phyloP scores from a whole-genome alignment of 2,329 filamentous ascomycete species.

The Alternaria incomplexa region DNA sequence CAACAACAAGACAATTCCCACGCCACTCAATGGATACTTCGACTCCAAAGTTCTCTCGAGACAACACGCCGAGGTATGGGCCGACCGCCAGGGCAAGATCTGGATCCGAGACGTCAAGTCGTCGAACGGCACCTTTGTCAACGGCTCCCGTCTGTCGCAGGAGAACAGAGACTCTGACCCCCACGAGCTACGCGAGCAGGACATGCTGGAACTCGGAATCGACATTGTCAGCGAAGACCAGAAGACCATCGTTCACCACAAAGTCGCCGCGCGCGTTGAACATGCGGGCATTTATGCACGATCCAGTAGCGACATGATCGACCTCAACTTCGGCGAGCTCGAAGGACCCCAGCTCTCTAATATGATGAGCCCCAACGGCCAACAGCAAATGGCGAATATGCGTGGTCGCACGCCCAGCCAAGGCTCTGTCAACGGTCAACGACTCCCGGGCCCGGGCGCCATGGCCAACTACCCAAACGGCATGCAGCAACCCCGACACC shows the following conservation, averaged over 20 bases:
- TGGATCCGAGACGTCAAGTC: conserved; percentile 98
- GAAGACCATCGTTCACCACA: conserved; percentile 97
- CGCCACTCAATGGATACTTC: conserved; percentile 90
- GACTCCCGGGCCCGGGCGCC: conserved; percentile 65
- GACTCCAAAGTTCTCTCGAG: conserved; percentile 97
- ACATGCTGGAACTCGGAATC: conserved; percentile 93
- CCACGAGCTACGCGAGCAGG: conserved; percentile 87
- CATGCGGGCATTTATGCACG: conserved; percentile 84
- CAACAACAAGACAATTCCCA: conserved; percentile 94
- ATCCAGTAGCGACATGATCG: conserved; percentile 73
- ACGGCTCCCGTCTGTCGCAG: conserved; percentile 84
- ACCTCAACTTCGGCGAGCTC: conserved; percentile 91
- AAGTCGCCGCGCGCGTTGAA: conserved; percentile 95
- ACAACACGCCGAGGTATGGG: conserved; percentile 96
- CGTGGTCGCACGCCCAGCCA: conserved; percentile 66
- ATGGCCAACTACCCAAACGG: conserved; percentile 61
- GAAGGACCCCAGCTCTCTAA: conserved; percentile 76
- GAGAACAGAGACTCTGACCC: conserved; percentile 97
- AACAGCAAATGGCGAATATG: conserved; percentile 68
- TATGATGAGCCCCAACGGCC: conserved; percentile 68
- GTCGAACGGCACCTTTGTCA: conserved; percentile 98
- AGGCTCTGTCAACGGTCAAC: conserved; percentile 68
- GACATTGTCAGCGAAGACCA: conserved; percentile 99
- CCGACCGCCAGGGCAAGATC: conserved; percentile 82
- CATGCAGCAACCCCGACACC: conserved; percentile 74